These are phyloP conservation scores for Zygoascus bituminiphila DNA, from an alignment of 805 yeast species.

Conservation along the genomic window DNA sequence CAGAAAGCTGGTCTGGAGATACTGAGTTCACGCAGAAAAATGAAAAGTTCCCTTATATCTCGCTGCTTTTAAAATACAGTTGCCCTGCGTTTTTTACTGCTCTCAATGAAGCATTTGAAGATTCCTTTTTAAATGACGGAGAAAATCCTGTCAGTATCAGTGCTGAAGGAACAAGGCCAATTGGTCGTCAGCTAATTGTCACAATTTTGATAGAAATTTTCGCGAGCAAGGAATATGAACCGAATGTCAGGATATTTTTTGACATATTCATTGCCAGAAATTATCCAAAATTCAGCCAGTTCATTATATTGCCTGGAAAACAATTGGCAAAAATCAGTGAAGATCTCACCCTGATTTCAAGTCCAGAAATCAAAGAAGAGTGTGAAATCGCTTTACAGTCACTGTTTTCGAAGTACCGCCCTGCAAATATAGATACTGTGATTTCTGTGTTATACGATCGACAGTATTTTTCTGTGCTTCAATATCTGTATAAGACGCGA, in stretches of 20 bases:
- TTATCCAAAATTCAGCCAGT: constrained; percentile 79
- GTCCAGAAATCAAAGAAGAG: constrained; percentile 38
- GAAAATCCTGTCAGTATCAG: constrained; percentile 15
- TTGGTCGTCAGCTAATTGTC: constrained; percentile 69
- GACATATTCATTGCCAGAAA: constrained; percentile 72
- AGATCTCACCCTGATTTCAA: constrained; percentile 36
- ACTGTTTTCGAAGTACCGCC: constrained; percentile 57
- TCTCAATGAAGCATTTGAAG: constrained; percentile 79
- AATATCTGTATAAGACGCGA: constrained; percentile 47
- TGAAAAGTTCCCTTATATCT: constrained; percentile 58
- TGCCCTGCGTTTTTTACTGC: constrained; percentile 55
- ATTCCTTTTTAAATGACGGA: constrained; percentile 55
- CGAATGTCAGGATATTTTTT: constrained; percentile 23
- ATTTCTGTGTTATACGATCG: constrained; percentile 45
- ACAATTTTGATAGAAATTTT: constrained; percentile 61
- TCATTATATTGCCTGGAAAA: constrained; percentile 61
- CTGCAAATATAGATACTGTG: constrained; percentile 43
- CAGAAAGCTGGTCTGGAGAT: background rate
- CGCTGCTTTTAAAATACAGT: constrained; percentile 44
- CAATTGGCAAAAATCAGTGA: constrained; percentile 41
- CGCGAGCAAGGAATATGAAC: constrained; percentile 29
- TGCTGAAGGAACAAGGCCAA: constrained; percentile 22
- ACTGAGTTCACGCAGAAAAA: constrained; percentile 2
- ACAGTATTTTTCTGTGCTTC: constrained; percentile 50
- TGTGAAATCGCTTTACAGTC: constrained; percentile 72